Conservation (phyloP, 2,329 filamentous ascomycete genomes). For the Thelonectria discophora region DNA sequence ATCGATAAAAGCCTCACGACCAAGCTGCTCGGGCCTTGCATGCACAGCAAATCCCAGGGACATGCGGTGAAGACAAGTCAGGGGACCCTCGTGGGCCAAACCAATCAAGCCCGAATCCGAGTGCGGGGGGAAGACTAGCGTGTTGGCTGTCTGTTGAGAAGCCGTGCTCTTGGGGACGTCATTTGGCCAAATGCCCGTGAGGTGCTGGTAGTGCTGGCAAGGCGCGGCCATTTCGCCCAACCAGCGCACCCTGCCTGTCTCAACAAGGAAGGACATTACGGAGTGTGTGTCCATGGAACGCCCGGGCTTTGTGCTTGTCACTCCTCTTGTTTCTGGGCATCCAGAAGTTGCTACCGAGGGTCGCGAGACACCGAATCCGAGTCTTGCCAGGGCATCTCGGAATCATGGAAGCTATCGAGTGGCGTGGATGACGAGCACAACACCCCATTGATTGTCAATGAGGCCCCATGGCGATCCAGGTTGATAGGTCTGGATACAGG, state of each 20-base stretch:
- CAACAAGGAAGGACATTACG: conserved; percentile 23
- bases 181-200: conserved; percentile 14
- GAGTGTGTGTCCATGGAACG: background rate
- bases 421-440: conserved; percentile 4
- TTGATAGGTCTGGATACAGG: background rate
- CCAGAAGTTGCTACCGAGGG: background rate
- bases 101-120: conserved; percentile 35
- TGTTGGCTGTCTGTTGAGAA: conserved; percentile 30
- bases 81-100: conserved; percentile 27
- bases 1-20: conserved; percentile 34
- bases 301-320: background rate
- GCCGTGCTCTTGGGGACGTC: conserved; percentile 30
- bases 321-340: background rate
- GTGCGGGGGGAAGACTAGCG: conserved; percentile 38
- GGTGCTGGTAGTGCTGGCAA: conserved; percentile 7
- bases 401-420: conserved; percentile 10
- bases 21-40: conserved; percentile 25
- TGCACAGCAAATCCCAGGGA: conserved; percentile 28
- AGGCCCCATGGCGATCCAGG: conserved; percentile 1
- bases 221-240: conserved; percentile 6
- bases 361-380: background rate
- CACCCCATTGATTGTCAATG: background rate
- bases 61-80: conserved; percentile 39
- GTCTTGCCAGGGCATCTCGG: background rate
- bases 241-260: conserved; percentile 12